Evolutionary conservation across 345 rosid species (phyloP).

Genomic region (Salix purpurea): DNA sequence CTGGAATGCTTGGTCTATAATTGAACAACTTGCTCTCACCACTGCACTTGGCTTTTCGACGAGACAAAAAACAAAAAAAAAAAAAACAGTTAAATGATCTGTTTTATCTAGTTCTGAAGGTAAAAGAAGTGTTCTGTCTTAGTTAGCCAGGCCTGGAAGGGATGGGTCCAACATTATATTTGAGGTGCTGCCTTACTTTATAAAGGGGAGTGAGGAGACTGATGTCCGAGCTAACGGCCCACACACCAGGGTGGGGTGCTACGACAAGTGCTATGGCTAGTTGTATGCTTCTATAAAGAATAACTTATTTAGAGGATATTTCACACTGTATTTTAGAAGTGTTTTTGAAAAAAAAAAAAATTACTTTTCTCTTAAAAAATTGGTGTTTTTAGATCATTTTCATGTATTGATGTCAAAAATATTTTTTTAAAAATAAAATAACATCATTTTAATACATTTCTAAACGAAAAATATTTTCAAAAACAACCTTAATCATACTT

Average conservation of each 20-base stretch:
- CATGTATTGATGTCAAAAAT: too few species aligned
- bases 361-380: too few species aligned
- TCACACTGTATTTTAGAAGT: too few species aligned
- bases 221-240: constrained; percentile 71
- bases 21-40: not conserved
- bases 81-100: too few species aligned
- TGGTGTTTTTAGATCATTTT: too few species aligned
- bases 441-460: too few species aligned
- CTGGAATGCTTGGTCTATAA: too few species aligned
- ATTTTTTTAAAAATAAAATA: too few species aligned
- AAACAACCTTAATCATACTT: too few species aligned
- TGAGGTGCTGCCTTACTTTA: constrained; percentile 25
- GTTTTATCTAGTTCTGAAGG: not conserved
- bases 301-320: too few species aligned
- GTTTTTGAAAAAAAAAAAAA: too few species aligned
- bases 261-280: constrained; percentile 38
- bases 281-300: constrained; percentile 27
- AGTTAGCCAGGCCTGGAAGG: not conserved
- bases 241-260: constrained; percentile 46
- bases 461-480: too few species aligned
- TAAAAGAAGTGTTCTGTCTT: not conserved
- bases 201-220: constrained; percentile 69
- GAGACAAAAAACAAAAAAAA: not conserved
- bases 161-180: not conserved
- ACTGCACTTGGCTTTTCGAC: not conserved